These are phyloP conservation scores for Tephrocybe sp. DNA, from an alignment of 768 basidiomycete genomes.

Conservation along the genomic window DNA sequence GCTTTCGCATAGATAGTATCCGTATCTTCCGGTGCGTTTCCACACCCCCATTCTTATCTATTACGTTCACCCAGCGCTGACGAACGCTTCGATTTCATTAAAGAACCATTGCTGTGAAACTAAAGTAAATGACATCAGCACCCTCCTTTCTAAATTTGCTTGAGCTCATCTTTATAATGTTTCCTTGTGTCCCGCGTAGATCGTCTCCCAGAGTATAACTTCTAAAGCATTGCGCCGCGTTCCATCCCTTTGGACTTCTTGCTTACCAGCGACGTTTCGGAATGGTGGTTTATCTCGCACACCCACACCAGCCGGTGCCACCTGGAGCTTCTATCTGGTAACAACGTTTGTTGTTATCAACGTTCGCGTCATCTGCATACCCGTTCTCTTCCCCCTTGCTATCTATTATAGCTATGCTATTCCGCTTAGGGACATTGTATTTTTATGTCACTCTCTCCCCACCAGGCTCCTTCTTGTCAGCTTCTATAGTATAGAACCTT, in stretches of 20 bases:
- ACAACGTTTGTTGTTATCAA: not conserved
- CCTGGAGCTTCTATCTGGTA: not conserved
- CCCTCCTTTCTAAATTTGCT: not conserved
- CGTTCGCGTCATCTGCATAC: not conserved
- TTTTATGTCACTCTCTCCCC: not conserved
- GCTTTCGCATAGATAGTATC: conserved; percentile 17
- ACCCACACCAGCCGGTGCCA: not conserved
- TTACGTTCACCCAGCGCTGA: conserved; percentile 8
- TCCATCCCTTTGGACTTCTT: not conserved
- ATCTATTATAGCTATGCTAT: not conserved
- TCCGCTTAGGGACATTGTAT: conserved; percentile 4
- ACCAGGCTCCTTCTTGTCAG: not conserved
- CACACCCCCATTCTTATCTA: not conserved
- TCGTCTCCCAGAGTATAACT: conserved; percentile 10
- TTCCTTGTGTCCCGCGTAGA: not conserved
- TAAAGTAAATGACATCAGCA: conserved; percentile 13
- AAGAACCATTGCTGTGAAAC: conserved; percentile 19
- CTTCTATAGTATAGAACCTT: not conserved
- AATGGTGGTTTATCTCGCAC: too few relatives aligned
- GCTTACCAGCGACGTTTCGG: too few relatives aligned
- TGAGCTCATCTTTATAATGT: not conserved
- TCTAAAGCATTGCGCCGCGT: not conserved
- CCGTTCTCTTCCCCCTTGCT: not conserved
- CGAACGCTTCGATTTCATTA: not conserved
- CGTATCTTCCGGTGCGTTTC: conserved; percentile 18